Base-by-base conservation (phyloP, 805 yeast genomes). In the Yarrowia porcina region DNA sequence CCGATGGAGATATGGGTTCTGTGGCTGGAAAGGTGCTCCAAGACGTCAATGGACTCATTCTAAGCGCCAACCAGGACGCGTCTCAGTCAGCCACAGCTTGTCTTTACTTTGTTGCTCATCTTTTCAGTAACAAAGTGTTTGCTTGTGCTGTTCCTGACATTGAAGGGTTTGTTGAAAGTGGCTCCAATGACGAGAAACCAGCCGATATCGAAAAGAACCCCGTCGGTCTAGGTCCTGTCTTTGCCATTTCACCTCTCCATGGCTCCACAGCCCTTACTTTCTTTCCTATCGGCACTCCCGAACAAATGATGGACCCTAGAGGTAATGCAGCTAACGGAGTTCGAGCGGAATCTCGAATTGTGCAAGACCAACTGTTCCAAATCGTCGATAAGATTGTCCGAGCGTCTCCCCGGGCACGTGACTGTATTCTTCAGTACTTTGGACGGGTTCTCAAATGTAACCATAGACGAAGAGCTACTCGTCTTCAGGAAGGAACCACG, bases 401-500 rank as follows among this genome's bases (percentile, higher is more conserved):
- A 66, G 89, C 90, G 0, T 84, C 90, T 5, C 75, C 81, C 0
- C 75, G 77, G 12, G 82, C 96, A 0, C 82, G 98, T 65, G 76
- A 77, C 36, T 85, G 77, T 41, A 70, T 92, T 56, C 75, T 94
- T 67, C 75, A 79, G 52, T 91, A 86, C 79, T 84, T 92, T 73
- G 87, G 89, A 1, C 80, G 80, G 27, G 79, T 90, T 41, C 82
- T 90, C n/a, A 89, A 93, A 69, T 80, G 82, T 57, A 91, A 92
- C 71, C 97, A 91, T 73, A 80, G 90, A 67, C 84, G 98, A 75
- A 82, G 90, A 68, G 97, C 97, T 60, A 68, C 67, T 4, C 69
- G 70, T 1, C 57, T 66, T 33, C 85, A 87, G 66, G 96, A 89
- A 72, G 77, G 79, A 15, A 81, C 83, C 63, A 76, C 89, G 57